Evolutionary conservation across 2,329 filamentous ascomycete species (phyloP), one percentile per base, ranked within the genome.

Genomic region (Beauveria varroae): DNA sequence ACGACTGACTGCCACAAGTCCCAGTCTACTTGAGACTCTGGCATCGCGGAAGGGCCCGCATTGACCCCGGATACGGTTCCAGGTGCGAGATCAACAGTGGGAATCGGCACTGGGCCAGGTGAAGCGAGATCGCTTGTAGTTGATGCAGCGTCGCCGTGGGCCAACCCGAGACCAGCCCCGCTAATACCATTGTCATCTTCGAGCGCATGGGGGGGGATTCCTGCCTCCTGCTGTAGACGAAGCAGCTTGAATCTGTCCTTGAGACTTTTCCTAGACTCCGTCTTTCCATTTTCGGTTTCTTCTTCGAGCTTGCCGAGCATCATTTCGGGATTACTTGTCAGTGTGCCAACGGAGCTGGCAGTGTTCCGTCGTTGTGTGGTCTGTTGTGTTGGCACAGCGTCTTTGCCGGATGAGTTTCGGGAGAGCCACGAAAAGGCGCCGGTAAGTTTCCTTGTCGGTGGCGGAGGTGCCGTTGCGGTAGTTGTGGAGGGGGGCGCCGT

Each of bases 1-100:
- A 99, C 95, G 4, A 99, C 89, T 26, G 89, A 86, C 72, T 99
- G 93, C 95, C 95, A 99, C 44, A 99, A 78, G 73, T 99, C 95
- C 95, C 95, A 99, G 71, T 99, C 92, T n/a, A 99, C 95, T 26
- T 90, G 87, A 18, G 81, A 79, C 68, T 93, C 90, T 16, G 78
- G 76, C 64, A 87, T 81, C 24, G 86, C 85, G 3, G 90, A 87
- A 9, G 89, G 89, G 1, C 90, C 90, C 24, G 87, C 86, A 26
- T 87, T 87, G 47, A 93, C 85, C 6, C 93, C 93, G 12, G 91
- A 87, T 8, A 89, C 91, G 1, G 93, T 97, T 1, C 93, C 93
- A 0, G 93, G 93, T 1, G 91, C 87, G 50, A 97, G 78, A 61
- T 82, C 86, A 4, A 82, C 81, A 67, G 91, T 90, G 18, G 91